These are phyloP conservation scores for Phytophthora litchii DNA, from an alignment of 352 stramenopile species.

Conservation along the genomic window DNA sequence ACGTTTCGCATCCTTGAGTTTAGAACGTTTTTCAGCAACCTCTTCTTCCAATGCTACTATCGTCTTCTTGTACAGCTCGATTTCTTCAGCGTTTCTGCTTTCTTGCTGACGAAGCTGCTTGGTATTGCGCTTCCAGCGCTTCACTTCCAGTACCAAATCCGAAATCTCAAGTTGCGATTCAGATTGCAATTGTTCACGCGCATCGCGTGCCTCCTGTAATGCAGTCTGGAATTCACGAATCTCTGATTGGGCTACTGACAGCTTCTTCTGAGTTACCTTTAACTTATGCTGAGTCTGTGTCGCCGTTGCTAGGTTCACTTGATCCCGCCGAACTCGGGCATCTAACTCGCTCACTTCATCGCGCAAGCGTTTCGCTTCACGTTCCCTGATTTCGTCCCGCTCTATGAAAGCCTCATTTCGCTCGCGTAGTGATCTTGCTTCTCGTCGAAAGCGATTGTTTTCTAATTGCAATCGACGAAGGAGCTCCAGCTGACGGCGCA, in stretches of 20 bases:
- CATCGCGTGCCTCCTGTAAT: slow-evolving; percentile 44
- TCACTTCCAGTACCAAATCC: slow-evolving; percentile 43
- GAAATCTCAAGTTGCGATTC: slow-evolving; percentile 44
- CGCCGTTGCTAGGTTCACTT: slow-evolving; percentile 35
- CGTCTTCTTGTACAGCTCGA: slow-evolving; percentile 41
- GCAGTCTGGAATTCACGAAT: slow-evolving; percentile 42
- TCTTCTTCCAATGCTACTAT: slow-evolving; percentile 49
- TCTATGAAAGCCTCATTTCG: slow-evolving; percentile 54
- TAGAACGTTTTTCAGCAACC: slow-evolving; percentile 27
- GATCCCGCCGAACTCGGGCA: slow-evolving; percentile 41
- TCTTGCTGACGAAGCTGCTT: slow-evolving; percentile 55
- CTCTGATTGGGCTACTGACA: slow-evolving; percentile 39
- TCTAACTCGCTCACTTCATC: slow-evolving; percentile 47
- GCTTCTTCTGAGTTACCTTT: slow-evolving; percentile 51
- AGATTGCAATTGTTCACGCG: slow-evolving; percentile 39
- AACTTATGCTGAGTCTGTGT: slow-evolving; percentile 49
- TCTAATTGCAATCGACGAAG: slow-evolving; percentile 71
- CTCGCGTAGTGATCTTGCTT: slow-evolving; percentile 49
- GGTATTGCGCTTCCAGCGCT: slow-evolving; percentile 52
- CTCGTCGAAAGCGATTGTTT: slow-evolving; percentile 73
- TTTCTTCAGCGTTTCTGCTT: slow-evolving; percentile 36
- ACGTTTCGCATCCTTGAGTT: slow-evolving; percentile 43
- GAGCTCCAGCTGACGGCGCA: slow-evolving; percentile 72
- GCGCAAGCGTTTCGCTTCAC: slow-evolving; percentile 54
- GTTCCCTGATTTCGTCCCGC: slow-evolving; percentile 43